phyloP scores from a whole-genome alignment of 208 protist genomes.

The Crithidia fasciculata region DNA sequence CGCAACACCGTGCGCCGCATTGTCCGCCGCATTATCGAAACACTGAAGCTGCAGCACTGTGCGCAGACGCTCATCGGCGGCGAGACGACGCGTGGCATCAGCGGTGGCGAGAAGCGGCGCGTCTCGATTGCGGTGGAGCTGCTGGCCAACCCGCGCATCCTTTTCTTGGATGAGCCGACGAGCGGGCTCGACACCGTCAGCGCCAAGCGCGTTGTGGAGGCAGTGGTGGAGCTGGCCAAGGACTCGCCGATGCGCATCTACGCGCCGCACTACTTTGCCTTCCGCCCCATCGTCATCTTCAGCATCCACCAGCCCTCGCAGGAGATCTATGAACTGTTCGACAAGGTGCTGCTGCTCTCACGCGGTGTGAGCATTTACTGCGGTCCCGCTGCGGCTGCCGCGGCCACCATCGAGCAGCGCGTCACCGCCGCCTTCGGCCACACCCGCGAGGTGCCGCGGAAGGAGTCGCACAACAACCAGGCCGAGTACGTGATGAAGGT shows the following conservation, averaged over 20 bases:
- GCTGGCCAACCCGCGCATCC: constrained; percentile 89
- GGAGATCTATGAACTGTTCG: constrained; percentile 89
- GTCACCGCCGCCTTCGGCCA: constrained; percentile 54
- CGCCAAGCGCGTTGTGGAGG: constrained; percentile 83
- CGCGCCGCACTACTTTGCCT: constrained; percentile 88
- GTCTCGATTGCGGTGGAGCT: constrained; percentile 93
- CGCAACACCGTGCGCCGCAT: constrained; percentile 64
- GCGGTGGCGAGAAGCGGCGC: constrained; percentile 90
- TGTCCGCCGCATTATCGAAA: constrained; percentile 69
- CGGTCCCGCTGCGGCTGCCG: constrained; percentile 71
- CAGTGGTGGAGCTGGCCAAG: constrained; percentile 81
- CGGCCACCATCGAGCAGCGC: constrained; percentile 59
- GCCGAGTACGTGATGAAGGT: constrained; percentile 91
- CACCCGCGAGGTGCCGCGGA: constrained; percentile 43
- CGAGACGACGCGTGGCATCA: constrained; percentile 80
- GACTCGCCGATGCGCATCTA: constrained; percentile 82
- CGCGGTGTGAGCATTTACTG: constrained; percentile 86
- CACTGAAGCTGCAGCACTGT: constrained; percentile 77
- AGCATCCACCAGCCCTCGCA: constrained; percentile 93
- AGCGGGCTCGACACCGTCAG: constrained; percentile 89
- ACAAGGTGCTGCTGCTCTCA: constrained; percentile 88
- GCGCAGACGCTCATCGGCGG: constrained; percentile 78
- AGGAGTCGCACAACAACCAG: constrained; percentile 62
- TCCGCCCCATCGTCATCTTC: constrained; percentile 90
- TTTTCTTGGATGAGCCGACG: constrained; percentile 93